These are phyloP conservation scores for Talaromyces sp. DNA, from an alignment of 2,329 filamentous ascomycete species.

Conservation along the genomic window DNA sequence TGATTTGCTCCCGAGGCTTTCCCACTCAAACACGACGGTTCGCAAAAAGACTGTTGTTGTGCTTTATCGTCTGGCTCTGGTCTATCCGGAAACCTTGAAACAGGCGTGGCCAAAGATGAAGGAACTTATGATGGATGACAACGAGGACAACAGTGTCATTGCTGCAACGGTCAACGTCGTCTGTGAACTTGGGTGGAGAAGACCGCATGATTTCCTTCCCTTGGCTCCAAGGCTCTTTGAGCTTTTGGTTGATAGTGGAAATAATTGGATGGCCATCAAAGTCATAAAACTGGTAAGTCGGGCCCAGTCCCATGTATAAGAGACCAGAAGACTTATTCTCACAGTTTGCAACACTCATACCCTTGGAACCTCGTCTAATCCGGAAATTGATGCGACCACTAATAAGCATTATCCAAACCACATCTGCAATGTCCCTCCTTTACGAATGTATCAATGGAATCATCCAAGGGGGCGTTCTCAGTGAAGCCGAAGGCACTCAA, in stretches of 20 bases:
- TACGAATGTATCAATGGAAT: constrained; percentile 99
- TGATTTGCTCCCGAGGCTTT: constrained; percentile 79
- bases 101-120: constrained; percentile 97
- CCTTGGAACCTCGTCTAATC: constrained; percentile 82
- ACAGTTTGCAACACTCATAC: constrained; percentile 90
- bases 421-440: constrained; percentile 92
- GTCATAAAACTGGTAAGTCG: constrained; percentile 84
- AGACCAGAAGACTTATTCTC: constrained; percentile 18
- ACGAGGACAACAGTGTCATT: constrained; percentile 88
- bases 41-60: constrained; percentile 96
- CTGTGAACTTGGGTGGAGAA: constrained; percentile 89
- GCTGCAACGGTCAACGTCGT: constrained; percentile 95
- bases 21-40: constrained; percentile 77
- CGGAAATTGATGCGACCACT: constrained; percentile 87
- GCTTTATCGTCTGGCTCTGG: constrained; percentile 83
- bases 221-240: constrained; percentile 89
- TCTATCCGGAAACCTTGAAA: constrained; percentile 91
- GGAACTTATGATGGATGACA: constrained; percentile 82
- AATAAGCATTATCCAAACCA: constrained; percentile 89
- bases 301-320: background rate
- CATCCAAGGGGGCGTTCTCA: constrained; percentile 90
- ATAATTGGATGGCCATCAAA: constrained; percentile 99
- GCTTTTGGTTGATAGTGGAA: constrained; percentile 81
- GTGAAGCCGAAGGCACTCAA: constrained; percentile 69
- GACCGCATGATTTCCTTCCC: constrained; percentile 89